Conservation (phyloP, 2,329 filamentous ascomycete species). For the Botrytis squamosa region DNA sequence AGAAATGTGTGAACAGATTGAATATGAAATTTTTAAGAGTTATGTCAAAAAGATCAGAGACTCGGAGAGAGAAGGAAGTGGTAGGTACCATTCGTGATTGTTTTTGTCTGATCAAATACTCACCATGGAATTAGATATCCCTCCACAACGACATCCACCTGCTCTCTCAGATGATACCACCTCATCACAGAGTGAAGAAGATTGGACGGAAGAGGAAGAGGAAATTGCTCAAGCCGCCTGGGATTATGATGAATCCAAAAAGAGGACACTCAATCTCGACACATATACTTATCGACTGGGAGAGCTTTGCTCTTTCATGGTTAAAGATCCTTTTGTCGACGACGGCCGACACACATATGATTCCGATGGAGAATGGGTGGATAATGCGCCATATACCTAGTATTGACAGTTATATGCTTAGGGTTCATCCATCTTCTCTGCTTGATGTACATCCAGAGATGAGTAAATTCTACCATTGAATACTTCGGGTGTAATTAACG, state of each 20-base stretch:
- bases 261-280: neutral
- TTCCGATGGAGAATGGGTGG: neutral
- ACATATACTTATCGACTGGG: neutral
- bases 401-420: neutral
- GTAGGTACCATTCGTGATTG: neutral
- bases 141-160: too few relatives aligned
- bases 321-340: neutral
- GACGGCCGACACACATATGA: too few relatives aligned
- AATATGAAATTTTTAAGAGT: neutral
- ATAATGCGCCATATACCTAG: neutral
- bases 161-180: neutral
- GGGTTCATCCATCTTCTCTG: neutral
- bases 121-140: neutral
- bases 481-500: neutral
- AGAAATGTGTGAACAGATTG: neutral
- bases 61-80: neutral
- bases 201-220: neutral
- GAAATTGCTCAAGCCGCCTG: too few relatives aligned
- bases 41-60: neutral
- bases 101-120: neutral
- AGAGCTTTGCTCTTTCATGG: too few relatives aligned
- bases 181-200: neutral
- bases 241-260: neutral
- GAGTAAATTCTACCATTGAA: too few relatives aligned
- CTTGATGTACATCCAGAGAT: neutral